phyloP scores from a whole-genome alignment of 306 rosid genomes.

The Pachyrhizus erosus region DNA sequence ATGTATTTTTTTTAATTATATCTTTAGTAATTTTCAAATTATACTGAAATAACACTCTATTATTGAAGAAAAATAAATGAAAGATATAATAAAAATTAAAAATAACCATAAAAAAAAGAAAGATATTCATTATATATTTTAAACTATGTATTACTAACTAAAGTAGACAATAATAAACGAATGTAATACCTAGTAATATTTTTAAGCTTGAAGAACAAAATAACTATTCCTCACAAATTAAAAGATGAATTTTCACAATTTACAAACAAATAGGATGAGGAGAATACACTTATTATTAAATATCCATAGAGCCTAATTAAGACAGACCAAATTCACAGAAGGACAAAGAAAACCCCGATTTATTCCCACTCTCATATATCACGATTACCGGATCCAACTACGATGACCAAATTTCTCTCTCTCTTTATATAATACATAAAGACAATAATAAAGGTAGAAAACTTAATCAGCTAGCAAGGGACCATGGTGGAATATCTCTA shows the following conservation, averaged over 20 bases:
- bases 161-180: no score
- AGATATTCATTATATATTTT: no score
- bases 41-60: no score
- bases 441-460: background rate
- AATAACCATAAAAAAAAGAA: no score
- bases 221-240: background rate
- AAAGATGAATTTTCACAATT: background rate
- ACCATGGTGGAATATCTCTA: slow-evolving; percentile 26
- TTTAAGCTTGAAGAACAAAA: background rate
- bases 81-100: no score
- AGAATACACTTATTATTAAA: background rate
- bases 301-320: background rate
- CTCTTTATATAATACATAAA: background rate
- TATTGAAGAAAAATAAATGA: no score
- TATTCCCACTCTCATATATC: slow-evolving; percentile 28
- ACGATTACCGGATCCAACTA: background rate
- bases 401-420: background rate
- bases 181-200: no score
- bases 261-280: background rate
- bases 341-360: slow-evolving; percentile 13
- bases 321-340: background rate
- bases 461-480: slow-evolving; percentile 2
- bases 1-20: no score
- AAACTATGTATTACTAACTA: no score
- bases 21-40: no score